Conservation (phyloP, 73 alveolate species). For the Stentor coeruleus region DNA sequence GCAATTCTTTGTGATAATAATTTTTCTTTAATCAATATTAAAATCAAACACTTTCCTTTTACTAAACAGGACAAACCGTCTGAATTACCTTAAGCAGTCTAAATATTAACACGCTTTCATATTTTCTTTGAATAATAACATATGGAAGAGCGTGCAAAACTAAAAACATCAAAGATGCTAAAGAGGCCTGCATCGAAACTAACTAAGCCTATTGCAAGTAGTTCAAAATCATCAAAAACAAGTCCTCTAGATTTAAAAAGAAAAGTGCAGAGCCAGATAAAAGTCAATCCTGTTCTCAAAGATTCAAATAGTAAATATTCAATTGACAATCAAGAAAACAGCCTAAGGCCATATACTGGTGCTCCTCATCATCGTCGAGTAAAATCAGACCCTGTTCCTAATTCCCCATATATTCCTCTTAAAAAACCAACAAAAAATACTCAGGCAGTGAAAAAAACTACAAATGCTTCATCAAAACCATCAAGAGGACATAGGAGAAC, state of each 20-base stretch:
- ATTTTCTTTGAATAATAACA: too few relatives aligned
- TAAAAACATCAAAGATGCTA: neutral
- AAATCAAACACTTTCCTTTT: too few relatives aligned
- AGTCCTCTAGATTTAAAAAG: neutral
- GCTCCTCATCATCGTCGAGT: slow-evolving; percentile 15
- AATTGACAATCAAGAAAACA: neutral
- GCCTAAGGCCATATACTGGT: neutral
- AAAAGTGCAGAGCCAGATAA: too few relatives aligned
- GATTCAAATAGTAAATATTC: neutral
- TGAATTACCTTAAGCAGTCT: too few relatives aligned
- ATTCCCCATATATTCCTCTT: neutral
- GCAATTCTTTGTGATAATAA: too few relatives aligned
- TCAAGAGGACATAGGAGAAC: neutral
- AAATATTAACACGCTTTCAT: too few relatives aligned
- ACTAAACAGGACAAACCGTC: too few relatives aligned
- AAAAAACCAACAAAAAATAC: neutral
- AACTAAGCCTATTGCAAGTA: too few relatives aligned
- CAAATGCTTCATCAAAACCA: neutral
- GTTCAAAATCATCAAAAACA: neutral
- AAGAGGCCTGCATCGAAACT: too few relatives aligned
- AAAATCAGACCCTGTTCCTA: slow-evolving; percentile 5
- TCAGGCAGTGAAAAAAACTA: neutral
- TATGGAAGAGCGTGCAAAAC: neutral
- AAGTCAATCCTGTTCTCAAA: too few relatives aligned
- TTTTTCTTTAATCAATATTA: too few relatives aligned